Evolutionary conservation across 148 eudicot species (phyloP).

Genomic region (Salicornia ramosissima): DNA sequence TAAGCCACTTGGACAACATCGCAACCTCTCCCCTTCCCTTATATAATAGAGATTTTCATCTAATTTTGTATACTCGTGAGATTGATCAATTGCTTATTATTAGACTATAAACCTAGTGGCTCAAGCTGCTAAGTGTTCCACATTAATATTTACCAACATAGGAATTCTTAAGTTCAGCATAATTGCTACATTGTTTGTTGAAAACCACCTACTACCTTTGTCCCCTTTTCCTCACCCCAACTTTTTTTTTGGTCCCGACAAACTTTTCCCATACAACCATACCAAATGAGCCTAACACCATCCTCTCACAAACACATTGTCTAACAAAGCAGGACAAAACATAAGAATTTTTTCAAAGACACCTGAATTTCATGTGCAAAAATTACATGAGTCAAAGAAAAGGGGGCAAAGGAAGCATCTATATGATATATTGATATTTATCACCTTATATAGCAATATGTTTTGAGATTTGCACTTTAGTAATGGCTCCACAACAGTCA

Average conservation of each 20-base stretch:
- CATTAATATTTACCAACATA: neutral
- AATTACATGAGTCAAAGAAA: no score
- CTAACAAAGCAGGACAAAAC: no score
- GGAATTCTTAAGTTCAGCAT: neutral
- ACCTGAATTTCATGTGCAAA: no score
- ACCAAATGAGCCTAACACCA: no score
- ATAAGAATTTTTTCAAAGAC: no score
- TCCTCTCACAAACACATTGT: no score
- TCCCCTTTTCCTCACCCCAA: no score
- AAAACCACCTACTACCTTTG: neutral
- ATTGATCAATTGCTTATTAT: neutral
- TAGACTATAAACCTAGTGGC: neutral
- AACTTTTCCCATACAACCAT: no score
- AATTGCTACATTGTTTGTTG: neutral
- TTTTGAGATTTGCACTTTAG: neutral
- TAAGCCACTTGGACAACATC: no score
- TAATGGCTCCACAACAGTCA: neutral
- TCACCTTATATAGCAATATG: neutral
- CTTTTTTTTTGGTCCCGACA: no score
- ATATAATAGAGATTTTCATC: no score
- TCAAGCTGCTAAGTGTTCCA: neutral
- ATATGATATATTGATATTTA: neutral
- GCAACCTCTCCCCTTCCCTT: neutral
- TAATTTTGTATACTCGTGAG: neutral
- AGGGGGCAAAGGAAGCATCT: no score